phyloP scores from a whole-genome alignment of 441 rosid genomes.

The Bocquillonia castaneifolia region DNA sequence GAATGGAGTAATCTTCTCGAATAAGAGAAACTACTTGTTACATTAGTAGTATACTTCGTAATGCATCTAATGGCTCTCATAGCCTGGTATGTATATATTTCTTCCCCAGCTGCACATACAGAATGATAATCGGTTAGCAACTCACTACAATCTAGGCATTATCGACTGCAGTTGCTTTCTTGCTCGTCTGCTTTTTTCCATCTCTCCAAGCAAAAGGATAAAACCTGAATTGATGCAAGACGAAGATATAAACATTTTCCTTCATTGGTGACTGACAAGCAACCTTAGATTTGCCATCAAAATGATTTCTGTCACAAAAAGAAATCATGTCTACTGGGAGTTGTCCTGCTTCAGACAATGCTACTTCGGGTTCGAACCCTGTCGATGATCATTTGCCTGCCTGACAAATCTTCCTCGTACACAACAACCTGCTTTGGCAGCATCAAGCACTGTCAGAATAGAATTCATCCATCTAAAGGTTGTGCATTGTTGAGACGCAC shows the following conservation, averaged over 20 bases:
- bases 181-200: neutral
- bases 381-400: slow-evolving; percentile 96
- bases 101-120: neutral
- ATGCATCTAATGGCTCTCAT: neutral
- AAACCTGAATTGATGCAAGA: neutral
- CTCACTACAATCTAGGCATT: neutral
- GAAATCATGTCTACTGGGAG: neutral
- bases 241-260: neutral
- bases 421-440: slow-evolving; percentile 65
- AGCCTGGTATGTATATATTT: neutral
- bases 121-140: neutral
- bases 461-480: neutral
- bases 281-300: neutral
- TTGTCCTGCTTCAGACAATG: slow-evolving; percentile 33
- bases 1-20: too few species aligned
- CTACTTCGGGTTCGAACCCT: slow-evolving; percentile 88
- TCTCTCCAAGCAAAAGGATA: neutral
- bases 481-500: neutral
- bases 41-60: too few species aligned
- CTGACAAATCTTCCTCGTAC: slow-evolving; percentile 94
- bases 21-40: too few species aligned
- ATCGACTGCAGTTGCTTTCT: neutral
- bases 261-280: neutral
- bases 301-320: neutral
- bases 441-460: slow-evolving; percentile 10